Conservation (phyloP, 768 basidiomycete species). For the Trametes villosa region DNA sequence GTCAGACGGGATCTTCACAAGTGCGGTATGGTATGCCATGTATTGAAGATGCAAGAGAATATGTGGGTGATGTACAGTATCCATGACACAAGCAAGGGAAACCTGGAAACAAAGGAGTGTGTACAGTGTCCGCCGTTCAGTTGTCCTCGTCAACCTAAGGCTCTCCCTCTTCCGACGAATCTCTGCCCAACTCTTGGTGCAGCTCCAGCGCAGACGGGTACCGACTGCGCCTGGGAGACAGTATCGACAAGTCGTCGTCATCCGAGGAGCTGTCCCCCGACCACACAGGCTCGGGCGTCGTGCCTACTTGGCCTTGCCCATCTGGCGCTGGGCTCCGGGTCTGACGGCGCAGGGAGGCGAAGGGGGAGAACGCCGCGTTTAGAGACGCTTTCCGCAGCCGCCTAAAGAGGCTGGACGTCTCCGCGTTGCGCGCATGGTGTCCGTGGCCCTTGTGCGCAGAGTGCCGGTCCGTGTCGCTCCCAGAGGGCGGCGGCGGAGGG, state of each 20-base stretch:
- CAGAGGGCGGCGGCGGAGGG: slow-evolving; percentile 23
- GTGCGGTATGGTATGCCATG: too few relatives aligned
- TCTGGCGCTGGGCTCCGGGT: not conserved
- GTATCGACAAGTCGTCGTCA: slow-evolving; percentile 32
- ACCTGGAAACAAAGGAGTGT: not conserved
- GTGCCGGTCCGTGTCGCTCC: slow-evolving; percentile 14
- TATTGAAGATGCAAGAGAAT: not conserved
- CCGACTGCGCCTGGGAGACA: slow-evolving; percentile 24
- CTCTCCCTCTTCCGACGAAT: slow-evolving; percentile 11
- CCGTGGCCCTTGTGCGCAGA: not conserved
- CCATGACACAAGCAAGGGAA: too few relatives aligned
- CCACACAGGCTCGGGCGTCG: slow-evolving; percentile 19
- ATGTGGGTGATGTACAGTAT: not conserved
- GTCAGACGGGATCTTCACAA: too few relatives aligned
- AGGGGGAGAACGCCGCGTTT: slow-evolving; percentile 27
- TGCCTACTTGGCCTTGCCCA: slow-evolving; percentile 3
- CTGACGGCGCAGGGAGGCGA: slow-evolving; percentile 28
- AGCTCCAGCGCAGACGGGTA: slow-evolving; percentile 23
- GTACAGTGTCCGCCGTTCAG: not conserved
- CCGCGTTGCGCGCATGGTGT: slow-evolving; percentile 3
- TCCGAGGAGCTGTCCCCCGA: slow-evolving; percentile 34
- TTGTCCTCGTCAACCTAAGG: slow-evolving; percentile 9
- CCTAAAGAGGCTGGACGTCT: slow-evolving; percentile 22
- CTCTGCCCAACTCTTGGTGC: slow-evolving; percentile 16
- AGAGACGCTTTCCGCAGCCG: slow-evolving; percentile 30